Conservation (phyloP, 306 rosid genomes). For the Begonia fuchsioides region DNA sequence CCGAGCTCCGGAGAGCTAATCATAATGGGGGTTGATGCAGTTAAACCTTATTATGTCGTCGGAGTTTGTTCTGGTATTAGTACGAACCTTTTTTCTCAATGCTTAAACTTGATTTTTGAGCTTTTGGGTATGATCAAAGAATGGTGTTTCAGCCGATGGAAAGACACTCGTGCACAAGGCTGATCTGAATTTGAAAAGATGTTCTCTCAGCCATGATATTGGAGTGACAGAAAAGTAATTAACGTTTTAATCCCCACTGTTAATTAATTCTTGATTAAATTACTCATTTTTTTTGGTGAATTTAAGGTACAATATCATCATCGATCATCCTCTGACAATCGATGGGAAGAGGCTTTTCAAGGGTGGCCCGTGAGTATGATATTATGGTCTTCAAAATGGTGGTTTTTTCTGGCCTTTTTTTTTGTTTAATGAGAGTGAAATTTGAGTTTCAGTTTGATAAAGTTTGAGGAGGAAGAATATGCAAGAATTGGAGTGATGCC, state of each 20-base stretch:
- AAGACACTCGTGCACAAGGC: slow-evolving; percentile 34
- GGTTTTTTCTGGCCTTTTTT: not conserved
- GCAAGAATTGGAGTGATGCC: slow-evolving; percentile 75
- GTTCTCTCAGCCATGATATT: slow-evolving; percentile 46
- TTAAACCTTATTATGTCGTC: slow-evolving; percentile 33
- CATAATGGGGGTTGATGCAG: slow-evolving; percentile 32
- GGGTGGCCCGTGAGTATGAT: slow-evolving; percentile 54
- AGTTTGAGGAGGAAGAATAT: slow-evolving; percentile 19
- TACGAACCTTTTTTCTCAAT: not conserved
- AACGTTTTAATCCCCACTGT: not conserved
- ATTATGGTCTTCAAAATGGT: not conserved
- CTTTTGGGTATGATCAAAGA: not conserved
- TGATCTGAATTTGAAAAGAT: slow-evolving; percentile 38
- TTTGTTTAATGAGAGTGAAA: too few species aligned
- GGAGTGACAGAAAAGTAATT: slow-evolving; percentile 48
- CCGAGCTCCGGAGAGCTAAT: slow-evolving; percentile 48
- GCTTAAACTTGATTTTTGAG: not conserved
- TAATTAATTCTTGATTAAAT: not conserved
- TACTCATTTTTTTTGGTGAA: not conserved
- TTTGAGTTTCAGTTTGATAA: slow-evolving; percentile 1
- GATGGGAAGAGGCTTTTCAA: slow-evolving; percentile 32
- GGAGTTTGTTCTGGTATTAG: slow-evolving; percentile 60
- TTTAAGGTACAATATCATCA: slow-evolving; percentile 45
- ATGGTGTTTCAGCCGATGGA: slow-evolving; percentile 42
- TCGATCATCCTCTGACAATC: slow-evolving; percentile 57